phyloP scores from a whole-genome alignment of 2,329 filamentous ascomycete genomes.

The Phaeomoniella chlamydospora region DNA sequence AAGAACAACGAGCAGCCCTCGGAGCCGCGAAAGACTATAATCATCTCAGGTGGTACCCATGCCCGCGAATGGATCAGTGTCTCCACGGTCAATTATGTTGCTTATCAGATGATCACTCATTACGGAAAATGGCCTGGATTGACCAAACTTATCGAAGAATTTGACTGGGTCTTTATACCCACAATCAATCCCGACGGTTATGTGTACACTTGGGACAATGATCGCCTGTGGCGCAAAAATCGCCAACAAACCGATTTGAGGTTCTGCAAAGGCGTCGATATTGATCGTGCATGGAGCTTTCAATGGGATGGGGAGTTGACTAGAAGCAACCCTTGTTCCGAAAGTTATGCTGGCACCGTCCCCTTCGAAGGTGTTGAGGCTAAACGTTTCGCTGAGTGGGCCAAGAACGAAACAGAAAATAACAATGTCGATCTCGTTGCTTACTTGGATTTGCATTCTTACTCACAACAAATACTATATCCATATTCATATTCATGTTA shows the following conservation, averaged over 20 bases:
- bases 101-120: slow-evolving; percentile 72
- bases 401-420: slow-evolving; percentile 57
- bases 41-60: slow-evolving; percentile 77
- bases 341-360: slow-evolving; percentile 70
- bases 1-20: slow-evolving; percentile 29
- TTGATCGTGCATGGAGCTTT: slow-evolving; percentile 76
- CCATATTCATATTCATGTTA: slow-evolving; percentile 80
- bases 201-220: slow-evolving; percentile 80
- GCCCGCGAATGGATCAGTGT: slow-evolving; percentile 94
- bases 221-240: slow-evolving; percentile 92
- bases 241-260: slow-evolving; percentile 66
- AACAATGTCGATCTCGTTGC: slow-evolving; percentile 66
- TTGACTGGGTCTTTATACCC: slow-evolving; percentile 79
- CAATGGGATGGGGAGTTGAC: slow-evolving; percentile 60
- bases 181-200: slow-evolving; percentile 90
- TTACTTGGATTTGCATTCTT: slow-evolving; percentile 82
- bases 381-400: slow-evolving; percentile 63
- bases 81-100: slow-evolving; percentile 78
- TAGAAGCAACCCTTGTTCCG: slow-evolving; percentile 71
- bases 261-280: slow-evolving; percentile 76
- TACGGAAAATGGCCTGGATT: slow-evolving; percentile 60
- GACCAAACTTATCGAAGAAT: slow-evolving; percentile 65
- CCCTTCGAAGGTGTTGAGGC: slow-evolving; percentile 79
- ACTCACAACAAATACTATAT: slow-evolving; percentile 87
- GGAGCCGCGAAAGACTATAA: slow-evolving; percentile 54